Conservation (phyloP, 75 land plant genomes). For the Adiantum capillusveneris region DNA sequence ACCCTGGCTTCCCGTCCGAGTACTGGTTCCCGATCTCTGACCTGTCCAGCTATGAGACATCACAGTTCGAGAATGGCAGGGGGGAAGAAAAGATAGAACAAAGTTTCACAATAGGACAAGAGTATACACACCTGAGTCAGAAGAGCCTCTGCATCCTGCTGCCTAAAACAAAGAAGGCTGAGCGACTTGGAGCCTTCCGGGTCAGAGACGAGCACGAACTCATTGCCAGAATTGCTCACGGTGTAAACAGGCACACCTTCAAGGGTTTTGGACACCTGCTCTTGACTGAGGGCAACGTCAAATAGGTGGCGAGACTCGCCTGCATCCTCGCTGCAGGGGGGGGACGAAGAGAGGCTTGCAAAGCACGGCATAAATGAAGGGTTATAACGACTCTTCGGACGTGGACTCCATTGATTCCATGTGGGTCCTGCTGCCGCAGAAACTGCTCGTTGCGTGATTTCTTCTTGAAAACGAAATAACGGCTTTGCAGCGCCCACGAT, state of each 20-base stretch:
- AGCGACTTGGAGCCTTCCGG: slow-evolving; percentile 67
- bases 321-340: slow-evolving; percentile 16
- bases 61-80: not conserved
- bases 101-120: not conserved
- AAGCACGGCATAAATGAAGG: not conserved
- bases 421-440: no score
- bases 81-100: not conserved
- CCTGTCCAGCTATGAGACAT: slow-evolving; percentile 36
- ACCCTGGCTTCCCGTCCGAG: slow-evolving; percentile 61
- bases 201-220: slow-evolving; percentile 93
- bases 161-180: slow-evolving; percentile 84
- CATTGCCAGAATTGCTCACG: slow-evolving; percentile 82
- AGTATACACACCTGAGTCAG: slow-evolving; percentile 64
- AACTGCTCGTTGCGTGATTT: no score
- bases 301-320: slow-evolving; percentile 29
- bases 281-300: slow-evolving; percentile 49
- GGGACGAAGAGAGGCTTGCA: slow-evolving; percentile 7
- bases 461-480: no score
- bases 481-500: no score
- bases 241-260: slow-evolving; percentile 82
- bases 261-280: slow-evolving; percentile 61
- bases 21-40: slow-evolving; percentile 55
- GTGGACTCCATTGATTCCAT: no score
- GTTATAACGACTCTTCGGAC: no score
- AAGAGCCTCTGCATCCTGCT: slow-evolving; percentile 77